Evolutionary conservation across 495 filamentous ascomycete genomes (phyloP).

Genomic region (Trichoderma asperelloides): DNA sequence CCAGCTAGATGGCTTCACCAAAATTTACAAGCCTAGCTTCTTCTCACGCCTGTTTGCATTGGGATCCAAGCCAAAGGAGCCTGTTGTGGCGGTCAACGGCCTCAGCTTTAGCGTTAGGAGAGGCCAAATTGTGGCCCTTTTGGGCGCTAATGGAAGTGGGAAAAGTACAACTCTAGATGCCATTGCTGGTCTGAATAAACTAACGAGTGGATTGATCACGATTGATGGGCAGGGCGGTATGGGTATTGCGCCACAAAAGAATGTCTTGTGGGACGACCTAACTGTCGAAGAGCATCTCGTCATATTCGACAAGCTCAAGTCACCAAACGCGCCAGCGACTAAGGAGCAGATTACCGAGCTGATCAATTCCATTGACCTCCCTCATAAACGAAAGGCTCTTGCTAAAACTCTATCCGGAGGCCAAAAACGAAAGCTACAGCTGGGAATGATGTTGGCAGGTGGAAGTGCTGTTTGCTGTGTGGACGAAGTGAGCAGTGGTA

Average conservation of each 20-base stretch:
- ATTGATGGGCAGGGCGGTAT: constrained; percentile 65
- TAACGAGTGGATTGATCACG: constrained; percentile 61
- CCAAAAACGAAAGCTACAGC: constrained; percentile 83
- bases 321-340: constrained; percentile 39
- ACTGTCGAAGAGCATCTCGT: constrained; percentile 72
- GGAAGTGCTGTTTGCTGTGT: constrained; percentile 78
- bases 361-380: constrained; percentile 59
- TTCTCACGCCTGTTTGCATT: constrained; percentile 49
- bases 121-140: constrained; percentile 71
- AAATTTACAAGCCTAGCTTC: constrained; percentile 60
- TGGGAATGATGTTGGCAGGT: constrained; percentile 89
- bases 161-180: constrained; percentile 83
- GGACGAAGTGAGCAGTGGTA: constrained; percentile 75
- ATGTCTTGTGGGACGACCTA: constrained; percentile 79
- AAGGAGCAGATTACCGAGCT: constrained; percentile 49
- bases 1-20: constrained; percentile 58
- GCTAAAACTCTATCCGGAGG: constrained; percentile 71
- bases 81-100: constrained; percentile 63
- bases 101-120: constrained; percentile 56
- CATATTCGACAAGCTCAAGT: constrained; percentile 73
- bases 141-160: constrained; percentile 80
- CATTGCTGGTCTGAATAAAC: constrained; percentile 66
- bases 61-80: constrained; percentile 43
- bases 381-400: constrained; percentile 54
- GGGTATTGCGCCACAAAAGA: constrained; percentile 84